Evolutionary conservation across 805 yeast genomes (phyloP).

Genomic region (Cyberlindnera mrakii): DNA sequence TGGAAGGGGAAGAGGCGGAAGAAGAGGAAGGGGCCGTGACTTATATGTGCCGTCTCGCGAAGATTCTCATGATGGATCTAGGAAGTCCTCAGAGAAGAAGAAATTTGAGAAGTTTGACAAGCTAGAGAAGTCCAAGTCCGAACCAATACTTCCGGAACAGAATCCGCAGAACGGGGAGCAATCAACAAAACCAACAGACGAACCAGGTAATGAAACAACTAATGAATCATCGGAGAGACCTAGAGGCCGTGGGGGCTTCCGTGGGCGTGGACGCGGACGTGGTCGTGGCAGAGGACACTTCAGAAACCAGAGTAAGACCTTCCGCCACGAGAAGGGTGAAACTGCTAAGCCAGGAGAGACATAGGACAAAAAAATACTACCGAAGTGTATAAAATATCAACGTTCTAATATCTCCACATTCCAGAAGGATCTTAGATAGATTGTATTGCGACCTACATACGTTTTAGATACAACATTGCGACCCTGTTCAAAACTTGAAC

Average conservation of each 20-base stretch:
- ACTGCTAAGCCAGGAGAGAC: too few species aligned
- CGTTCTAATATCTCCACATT: too few species aligned
- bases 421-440: too few species aligned
- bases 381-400: too few species aligned
- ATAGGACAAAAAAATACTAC: too few species aligned
- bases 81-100: background rate
- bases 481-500: too few species aligned
- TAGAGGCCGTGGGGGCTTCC: background rate
- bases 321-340: conserved; percentile 6
- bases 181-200: too few species aligned
- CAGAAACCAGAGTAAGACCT: conserved; percentile 14
- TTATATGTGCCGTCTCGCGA: background rate
- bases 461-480: too few species aligned
- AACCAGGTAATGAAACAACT: too few species aligned
- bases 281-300: conserved; percentile 15
- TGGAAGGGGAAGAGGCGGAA: conserved; percentile 2
- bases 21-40: background rate
- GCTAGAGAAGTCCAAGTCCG: background rate
- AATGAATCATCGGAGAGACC: too few species aligned
- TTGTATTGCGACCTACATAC: too few species aligned
- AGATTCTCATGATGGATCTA: background rate
- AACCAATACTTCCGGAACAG: background rate
- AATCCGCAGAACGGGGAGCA: too few species aligned
- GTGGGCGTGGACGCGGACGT: conserved; percentile 3
- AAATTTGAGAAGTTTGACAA: background rate